Percentiles rank a stretch among this genome's conserved stretches.
Evolutionary conservation across 257 asterid species (phyloP).

Genomic region (Solanum medicagineum): DNA sequence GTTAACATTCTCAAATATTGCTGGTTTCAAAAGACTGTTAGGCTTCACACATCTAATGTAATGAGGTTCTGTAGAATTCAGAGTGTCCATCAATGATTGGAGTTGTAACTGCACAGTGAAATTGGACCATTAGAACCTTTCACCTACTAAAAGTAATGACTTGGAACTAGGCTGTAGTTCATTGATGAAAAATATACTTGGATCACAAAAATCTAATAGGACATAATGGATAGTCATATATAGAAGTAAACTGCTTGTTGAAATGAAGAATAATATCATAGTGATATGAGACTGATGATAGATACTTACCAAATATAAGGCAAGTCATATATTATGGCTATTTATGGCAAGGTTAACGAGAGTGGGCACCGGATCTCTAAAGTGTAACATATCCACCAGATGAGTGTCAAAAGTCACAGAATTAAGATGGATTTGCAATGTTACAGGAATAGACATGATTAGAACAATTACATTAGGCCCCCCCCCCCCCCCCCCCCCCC

Average conservation of each 20-base stretch:
- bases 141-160: not conserved
- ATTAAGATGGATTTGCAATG: not conserved
- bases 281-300: not conserved
- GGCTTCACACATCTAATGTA: conserved; percentile 98
- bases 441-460: not conserved
- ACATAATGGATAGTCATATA: not conserved
- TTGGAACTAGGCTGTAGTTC: not conserved
- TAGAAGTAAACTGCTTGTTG: not conserved
- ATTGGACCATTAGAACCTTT: conserved; percentile 15
- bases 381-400: not conserved
- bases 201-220: not conserved
- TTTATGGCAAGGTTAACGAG: not conserved
- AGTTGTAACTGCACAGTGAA: conserved; percentile 68
- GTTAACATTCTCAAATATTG: conserved; percentile 77
- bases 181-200: not conserved
- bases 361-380: not conserved
- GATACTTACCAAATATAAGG: not conserved
- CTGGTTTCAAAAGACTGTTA: conserved; percentile 86
- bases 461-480: not conserved
- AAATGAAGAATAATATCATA: not conserved
- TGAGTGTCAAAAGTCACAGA: not conserved
- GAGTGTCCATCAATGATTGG: conserved; percentile 90
- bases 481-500: not conserved
- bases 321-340: not conserved
- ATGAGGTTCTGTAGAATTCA: conserved; percentile 95